Base-by-base conservation (phyloP, 192 early-diverging fungal species). In the Geranomyces variabilis region DNA sequence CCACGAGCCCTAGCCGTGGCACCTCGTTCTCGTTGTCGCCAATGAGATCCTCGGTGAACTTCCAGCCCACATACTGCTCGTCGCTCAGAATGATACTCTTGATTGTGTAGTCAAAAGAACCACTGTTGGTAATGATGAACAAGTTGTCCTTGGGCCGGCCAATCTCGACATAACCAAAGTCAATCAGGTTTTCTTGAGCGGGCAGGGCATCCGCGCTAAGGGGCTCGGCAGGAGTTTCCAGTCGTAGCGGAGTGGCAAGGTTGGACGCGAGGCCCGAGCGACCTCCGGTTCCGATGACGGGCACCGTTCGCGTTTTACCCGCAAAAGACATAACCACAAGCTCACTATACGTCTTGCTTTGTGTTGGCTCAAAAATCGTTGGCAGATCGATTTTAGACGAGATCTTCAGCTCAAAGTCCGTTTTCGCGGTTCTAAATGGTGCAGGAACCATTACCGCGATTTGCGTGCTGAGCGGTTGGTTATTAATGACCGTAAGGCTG, bases 71-170 rank as follows among this genome's bases (percentile, higher is more conserved):
- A 70, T 74, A 60, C 1, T 61, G 29, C 34, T 76, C 75, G 31
- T 82, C 83, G 33, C 67, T 62, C 9, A 77, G 56, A 12, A 56
- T 51, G 65, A 86, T 80, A 34, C 71, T 78, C 36, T 80, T 80
- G 12, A 87, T 41, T 1, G 65, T 71, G 9, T 80, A 67, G 43
- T 83, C 84, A 61, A 84, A 79, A 1, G 83, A 81, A 1, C 86
- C 86, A 9, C 60, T 24, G 55, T 87, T 87, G 45, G 14, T 69
- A 5, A 86, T 24, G n/a, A 21, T 1, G 17, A 85, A 60, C 9
- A 73, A 13, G 51, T 80, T 81, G 24, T 55, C 59, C 45, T 79
- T 81, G 6, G 81, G 73, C 8, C 66, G 64, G 4, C 34, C 47
- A 13, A 72, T 17, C 12, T 75, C 65, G 13, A 85, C 78, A 34